Conservation (phyloP, 1,139 yeast species). For the Zygosaccharomyces pseudobailii region DNA sequence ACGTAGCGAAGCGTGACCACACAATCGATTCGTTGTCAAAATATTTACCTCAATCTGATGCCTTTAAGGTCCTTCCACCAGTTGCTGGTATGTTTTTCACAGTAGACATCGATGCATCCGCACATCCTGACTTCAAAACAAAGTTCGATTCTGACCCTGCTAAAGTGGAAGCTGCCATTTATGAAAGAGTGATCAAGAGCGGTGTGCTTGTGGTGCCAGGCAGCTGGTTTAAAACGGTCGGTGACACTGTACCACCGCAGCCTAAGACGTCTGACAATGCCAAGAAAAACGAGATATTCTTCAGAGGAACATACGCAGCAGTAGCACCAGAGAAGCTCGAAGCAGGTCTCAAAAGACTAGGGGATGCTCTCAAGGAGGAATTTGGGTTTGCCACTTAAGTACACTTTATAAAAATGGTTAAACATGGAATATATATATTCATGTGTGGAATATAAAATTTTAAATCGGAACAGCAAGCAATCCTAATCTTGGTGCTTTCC, state of each 20-base stretch:
- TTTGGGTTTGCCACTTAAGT: constrained; percentile 19
- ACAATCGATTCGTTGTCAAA: constrained; percentile 50
- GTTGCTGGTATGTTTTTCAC: constrained; percentile 67
- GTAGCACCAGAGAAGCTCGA: constrained; percentile 54
- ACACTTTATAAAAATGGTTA: background rate
- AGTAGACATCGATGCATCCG: constrained; percentile 47
- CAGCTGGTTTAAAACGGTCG: constrained; percentile 51
- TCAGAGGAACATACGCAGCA: constrained; percentile 67
- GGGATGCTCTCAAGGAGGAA: constrained; percentile 47
- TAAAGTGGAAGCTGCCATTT: constrained; percentile 46
- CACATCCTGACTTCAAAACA: constrained; percentile 50
- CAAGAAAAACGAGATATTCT: constrained; percentile 45
- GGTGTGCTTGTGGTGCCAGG: constrained; percentile 60
- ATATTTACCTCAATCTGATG: constrained; percentile 39
- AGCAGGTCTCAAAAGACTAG: constrained; percentile 52
- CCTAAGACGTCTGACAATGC: constrained; percentile 42
- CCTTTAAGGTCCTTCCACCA: constrained; percentile 44
- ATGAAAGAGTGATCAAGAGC: constrained; percentile 44
- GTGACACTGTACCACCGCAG: constrained; percentile 46
- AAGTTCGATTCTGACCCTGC: constrained; percentile 45
- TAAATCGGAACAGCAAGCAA: background rate
- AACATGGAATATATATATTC: background rate
- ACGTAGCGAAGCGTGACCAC: constrained; percentile 68
- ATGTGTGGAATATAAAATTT: background rate
- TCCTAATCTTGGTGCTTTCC: background rate